Percentiles rank a stretch among this genome's conserved stretches.
These are phyloP conservation scores for Ophiostoma populinum DNA, from an alignment of 2,329 filamentous ascomycete species.

Conservation along the genomic window DNA sequence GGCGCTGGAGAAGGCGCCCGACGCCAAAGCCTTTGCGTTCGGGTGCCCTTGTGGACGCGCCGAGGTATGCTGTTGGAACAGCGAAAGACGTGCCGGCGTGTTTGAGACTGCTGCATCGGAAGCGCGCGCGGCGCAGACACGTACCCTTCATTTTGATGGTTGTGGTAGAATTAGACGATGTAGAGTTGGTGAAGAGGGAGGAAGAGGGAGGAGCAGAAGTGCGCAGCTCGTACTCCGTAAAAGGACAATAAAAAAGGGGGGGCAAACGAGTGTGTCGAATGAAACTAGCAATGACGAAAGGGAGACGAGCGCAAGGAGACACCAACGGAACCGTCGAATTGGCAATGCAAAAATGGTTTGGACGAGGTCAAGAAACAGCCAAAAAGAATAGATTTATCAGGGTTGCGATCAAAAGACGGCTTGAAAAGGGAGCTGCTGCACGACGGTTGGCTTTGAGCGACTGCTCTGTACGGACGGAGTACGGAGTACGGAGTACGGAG, in stretches of 20 bases:
- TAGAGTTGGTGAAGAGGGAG: conserved; percentile 8
- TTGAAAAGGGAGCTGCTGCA: no score
- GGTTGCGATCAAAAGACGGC: no score
- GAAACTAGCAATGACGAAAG: conserved; percentile 7
- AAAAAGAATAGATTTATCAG: no score
- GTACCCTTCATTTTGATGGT: conserved; percentile 24
- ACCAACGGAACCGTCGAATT: no score
- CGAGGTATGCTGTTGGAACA: no score
- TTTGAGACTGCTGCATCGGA: no score
- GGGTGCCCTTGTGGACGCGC: no score
- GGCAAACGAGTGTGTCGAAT: conserved; percentile 7
- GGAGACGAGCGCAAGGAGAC: neutral
- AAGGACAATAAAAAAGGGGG: neutral
- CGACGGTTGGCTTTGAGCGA: no score
- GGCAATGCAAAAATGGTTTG: conserved; percentile 1
- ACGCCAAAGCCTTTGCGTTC: neutral
- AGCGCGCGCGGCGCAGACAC: conserved; percentile 6
- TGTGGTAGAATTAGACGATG: conserved; percentile 5
- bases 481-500: neutral
- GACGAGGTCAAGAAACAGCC: no score
- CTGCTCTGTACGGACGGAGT: no score
- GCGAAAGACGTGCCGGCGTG: no score
- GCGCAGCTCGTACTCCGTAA: no score
- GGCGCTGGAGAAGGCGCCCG: neutral
- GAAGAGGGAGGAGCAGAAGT: neutral